phyloP scores from a whole-genome alignment of 441 rosid genomes.

The Adansonia gregorii region DNA sequence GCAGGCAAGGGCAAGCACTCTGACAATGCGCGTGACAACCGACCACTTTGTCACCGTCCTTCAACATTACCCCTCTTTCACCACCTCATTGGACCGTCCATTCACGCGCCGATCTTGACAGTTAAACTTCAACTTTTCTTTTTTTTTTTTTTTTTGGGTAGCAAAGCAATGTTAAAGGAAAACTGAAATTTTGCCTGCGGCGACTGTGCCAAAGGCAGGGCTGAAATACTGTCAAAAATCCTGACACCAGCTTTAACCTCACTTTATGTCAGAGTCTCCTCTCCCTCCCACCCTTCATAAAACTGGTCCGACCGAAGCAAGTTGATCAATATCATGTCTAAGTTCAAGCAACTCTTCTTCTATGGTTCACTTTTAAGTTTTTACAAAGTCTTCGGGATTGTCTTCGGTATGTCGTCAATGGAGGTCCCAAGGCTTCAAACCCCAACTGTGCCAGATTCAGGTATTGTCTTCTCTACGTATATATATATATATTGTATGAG shows the following conservation, averaged over 20 bases:
- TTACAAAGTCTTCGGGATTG: neutral
- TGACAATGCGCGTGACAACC: neutral
- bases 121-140: neutral
- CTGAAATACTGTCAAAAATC: conserved; percentile 34
- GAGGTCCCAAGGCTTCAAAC: conserved; percentile 29
- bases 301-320: neutral
- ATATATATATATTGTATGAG: neutral
- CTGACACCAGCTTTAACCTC: conserved; percentile 32
- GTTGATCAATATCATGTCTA: neutral
- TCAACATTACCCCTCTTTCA: neutral
- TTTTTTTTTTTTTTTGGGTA: too few species aligned
- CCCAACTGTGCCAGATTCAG: conserved; percentile 24
- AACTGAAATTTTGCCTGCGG: conserved; percentile 26
- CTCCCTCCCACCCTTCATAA: neutral
- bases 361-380: neutral
- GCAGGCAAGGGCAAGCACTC: neutral
- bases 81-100: neutral
- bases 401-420: conserved; percentile 12
- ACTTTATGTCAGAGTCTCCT: conserved; percentile 17
- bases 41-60: neutral
- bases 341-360: neutral
- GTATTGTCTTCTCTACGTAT: conserved; percentile 11
- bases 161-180: conserved; percentile 1
- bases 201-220: conserved; percentile 19
- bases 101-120: neutral